Conservation (phyloP, 495 filamentous ascomycete species). For the Haplographium delicatum region DNA sequence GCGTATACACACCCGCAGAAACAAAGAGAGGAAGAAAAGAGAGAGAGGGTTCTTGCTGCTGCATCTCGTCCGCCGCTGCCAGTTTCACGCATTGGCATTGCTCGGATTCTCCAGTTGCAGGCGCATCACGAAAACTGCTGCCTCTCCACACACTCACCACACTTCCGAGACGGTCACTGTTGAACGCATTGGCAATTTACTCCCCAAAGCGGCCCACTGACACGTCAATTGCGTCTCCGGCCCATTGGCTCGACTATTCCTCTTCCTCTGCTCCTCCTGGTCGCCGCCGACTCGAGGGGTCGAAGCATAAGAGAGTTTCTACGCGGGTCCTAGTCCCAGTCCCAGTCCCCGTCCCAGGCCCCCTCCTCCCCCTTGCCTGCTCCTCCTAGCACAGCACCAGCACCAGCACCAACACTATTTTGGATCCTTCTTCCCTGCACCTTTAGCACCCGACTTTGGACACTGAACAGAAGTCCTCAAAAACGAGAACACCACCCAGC, state of each 20-base stretch:
- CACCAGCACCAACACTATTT: too few relatives aligned
- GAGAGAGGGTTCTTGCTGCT: not conserved
- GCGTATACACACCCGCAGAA: not conserved
- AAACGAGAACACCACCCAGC: not conserved
- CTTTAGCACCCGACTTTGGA: not conserved
- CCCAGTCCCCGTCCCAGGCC: not conserved
- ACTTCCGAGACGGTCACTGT: constrained; percentile 26
- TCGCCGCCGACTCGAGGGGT: not conserved
- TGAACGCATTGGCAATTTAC: constrained; percentile 25
- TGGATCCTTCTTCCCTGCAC: not conserved
- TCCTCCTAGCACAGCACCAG: not conserved
- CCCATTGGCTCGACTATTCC: constrained; percentile 10
- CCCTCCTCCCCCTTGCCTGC: not conserved
- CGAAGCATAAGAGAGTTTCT: constrained; percentile 14
- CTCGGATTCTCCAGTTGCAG: constrained; percentile 14
- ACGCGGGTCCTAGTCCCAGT: constrained; percentile 1
- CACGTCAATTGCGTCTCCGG: constrained; percentile 20
- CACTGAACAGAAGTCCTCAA: not conserved
- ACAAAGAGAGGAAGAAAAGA: not conserved
- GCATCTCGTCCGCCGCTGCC: not conserved
- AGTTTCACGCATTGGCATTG: constrained; percentile 26
- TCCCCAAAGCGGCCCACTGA: constrained; percentile 17
- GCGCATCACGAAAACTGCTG: constrained; percentile 15
- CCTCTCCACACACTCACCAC: not conserved
- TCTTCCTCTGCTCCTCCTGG: not conserved